A percentile compares a stretch with the other conserved stretches of the same genome.
Evolutionary conservation across 2,329 filamentous ascomycete species (phyloP).

Genomic region (Ceratocystis ficicola): DNA sequence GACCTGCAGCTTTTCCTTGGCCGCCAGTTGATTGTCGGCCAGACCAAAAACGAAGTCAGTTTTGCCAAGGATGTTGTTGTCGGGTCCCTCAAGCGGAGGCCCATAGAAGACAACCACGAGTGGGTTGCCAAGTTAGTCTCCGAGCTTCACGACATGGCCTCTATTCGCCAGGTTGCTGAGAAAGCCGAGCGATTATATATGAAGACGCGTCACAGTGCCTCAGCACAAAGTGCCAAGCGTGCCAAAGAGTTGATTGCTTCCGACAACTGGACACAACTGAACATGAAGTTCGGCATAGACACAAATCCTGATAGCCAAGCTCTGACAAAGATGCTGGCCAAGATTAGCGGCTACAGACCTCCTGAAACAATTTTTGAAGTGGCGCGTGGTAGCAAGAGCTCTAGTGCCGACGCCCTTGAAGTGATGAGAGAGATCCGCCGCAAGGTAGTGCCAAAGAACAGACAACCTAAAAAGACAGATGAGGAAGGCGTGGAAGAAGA

Average conservation of each 20-base stretch:
- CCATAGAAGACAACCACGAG: constrained; percentile 64
- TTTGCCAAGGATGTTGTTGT: constrained; percentile 76
- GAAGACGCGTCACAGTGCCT: constrained; percentile 79
- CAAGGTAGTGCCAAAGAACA: constrained; percentile 50
- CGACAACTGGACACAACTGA: constrained; percentile 59
- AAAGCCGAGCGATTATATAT: constrained; percentile 93
- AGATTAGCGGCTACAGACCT: constrained; percentile 78
- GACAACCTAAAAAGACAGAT: constrained; percentile 31
- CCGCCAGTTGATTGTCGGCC: constrained; percentile 66
- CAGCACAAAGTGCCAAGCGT: constrained; percentile 77
- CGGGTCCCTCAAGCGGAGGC: constrained; percentile 59
- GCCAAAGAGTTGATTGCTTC: constrained; percentile 64
- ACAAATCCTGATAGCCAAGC: constrained; percentile 54
- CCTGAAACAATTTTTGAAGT: constrained; percentile 96
- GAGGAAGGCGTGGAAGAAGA: constrained; percentile 28
- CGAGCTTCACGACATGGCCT: constrained; percentile 60
- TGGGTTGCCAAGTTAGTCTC: constrained; percentile 68
- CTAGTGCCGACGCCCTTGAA: constrained; percentile 53
- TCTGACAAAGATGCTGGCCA: constrained; percentile 74
- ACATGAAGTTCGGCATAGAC: constrained; percentile 67
- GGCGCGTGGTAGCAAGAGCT: constrained; percentile 55
- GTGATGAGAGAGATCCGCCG: constrained; percentile 62
- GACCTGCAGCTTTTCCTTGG: constrained; percentile 91
- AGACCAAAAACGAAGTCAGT: constrained; percentile 49
- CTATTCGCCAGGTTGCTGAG: constrained; percentile 58